Conservation (phyloP, 2,329 filamentous ascomycete genomes). For the Neodidymelliopsis sp. region DNA sequence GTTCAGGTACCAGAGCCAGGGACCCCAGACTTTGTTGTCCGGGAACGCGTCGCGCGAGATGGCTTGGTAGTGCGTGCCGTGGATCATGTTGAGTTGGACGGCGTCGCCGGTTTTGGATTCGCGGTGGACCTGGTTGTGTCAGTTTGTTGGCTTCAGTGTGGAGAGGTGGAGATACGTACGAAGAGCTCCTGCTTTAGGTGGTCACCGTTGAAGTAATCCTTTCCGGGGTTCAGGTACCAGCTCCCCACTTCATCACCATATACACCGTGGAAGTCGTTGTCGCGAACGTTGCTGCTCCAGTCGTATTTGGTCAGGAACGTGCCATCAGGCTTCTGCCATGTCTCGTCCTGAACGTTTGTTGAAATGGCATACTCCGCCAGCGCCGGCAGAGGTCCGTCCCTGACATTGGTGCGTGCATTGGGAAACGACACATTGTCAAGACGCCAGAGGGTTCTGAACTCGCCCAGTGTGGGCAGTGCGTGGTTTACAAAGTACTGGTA, state of each 20-base stretch:
- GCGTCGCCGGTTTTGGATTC: constrained; percentile 60
- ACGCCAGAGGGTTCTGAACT: constrained; percentile 60
- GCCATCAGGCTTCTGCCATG: constrained; percentile 58
- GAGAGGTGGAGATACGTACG: constrained; percentile 29
- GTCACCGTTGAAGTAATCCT: constrained; percentile 62
- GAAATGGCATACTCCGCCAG: constrained; percentile 53
- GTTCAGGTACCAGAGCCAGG: constrained; percentile 55
- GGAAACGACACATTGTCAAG: constrained; percentile 60
- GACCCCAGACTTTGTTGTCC: constrained; percentile 49
- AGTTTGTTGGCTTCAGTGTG: not conserved
- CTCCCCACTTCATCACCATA: constrained; percentile 59
- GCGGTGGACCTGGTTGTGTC: constrained; percentile 51
- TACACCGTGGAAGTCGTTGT: constrained; percentile 58
- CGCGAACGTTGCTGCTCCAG: constrained; percentile 51
- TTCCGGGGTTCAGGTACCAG: constrained; percentile 60
- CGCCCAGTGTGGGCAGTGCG: constrained; percentile 57
- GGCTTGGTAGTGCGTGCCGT: constrained; percentile 56
- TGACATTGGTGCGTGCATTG: constrained; percentile 55
- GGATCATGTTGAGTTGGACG: constrained; percentile 63
- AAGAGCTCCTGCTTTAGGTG: constrained; percentile 63
- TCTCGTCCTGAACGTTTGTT: constrained; percentile 63
- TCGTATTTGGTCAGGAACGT: constrained; percentile 63
- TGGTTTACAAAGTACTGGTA: constrained; percentile 64
- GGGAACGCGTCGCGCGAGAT: constrained; percentile 42
- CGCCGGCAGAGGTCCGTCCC: constrained; percentile 56